These are phyloP conservation scores for Dichomitus squalens DNA, from an alignment of 1,284 basidiomycete genomes.

Conservation along the genomic window DNA sequence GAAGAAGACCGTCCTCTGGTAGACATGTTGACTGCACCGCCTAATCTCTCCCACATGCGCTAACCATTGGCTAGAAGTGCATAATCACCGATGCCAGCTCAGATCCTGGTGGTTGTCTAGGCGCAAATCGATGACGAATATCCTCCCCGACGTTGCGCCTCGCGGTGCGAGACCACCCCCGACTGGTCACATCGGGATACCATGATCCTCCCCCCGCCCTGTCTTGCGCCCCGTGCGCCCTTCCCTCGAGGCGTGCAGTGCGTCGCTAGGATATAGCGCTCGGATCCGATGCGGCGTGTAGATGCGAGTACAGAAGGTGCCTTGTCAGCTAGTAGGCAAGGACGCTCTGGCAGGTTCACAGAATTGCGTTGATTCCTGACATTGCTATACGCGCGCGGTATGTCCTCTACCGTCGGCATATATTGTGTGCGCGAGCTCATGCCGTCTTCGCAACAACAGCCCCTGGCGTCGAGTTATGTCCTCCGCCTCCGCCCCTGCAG, in stretches of 20 bases:
- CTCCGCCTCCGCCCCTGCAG: neutral
- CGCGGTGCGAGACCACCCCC: neutral
- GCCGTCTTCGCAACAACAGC: neutral
- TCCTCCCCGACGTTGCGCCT: neutral
- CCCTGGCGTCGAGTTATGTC: constrained; percentile 25
- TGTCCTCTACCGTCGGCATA: neutral
- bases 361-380: neutral
- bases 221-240: neutral
- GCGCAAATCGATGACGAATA: neutral
- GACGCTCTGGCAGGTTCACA: neutral
- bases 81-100: neutral
- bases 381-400: neutral
- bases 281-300: neutral
- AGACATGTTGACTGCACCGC: neutral
- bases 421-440: neutral
- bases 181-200: neutral
- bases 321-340: neutral
- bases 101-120: neutral
- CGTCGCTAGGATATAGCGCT: neutral
- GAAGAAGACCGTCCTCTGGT: neutral
- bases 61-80: neutral
- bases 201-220: neutral
- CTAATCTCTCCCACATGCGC: neutral
- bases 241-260: neutral
- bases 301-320: neutral